These are phyloP conservation scores for Metschnikowia koreensis DNA, from an alignment of 805 yeast genomes.

Conservation along the genomic window DNA sequence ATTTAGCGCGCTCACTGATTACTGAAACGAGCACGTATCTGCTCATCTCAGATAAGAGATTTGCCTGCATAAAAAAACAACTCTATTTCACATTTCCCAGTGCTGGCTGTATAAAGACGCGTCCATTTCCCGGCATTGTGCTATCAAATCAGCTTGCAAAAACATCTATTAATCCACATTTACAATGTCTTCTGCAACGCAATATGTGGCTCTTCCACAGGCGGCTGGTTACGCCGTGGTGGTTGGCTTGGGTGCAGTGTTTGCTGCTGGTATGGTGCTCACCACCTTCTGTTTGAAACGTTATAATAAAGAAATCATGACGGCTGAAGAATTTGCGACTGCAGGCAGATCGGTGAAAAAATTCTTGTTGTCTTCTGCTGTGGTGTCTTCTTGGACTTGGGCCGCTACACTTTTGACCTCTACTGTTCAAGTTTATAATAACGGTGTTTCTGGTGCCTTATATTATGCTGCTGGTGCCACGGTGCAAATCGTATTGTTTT, in stretches of 20 bases:
- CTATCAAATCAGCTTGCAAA: background rate
- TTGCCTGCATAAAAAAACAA: conserved; percentile 1
- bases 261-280: conserved; percentile 74
- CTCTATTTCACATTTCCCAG: background rate
- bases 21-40: background rate
- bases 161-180: background rate
- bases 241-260: conserved; percentile 81
- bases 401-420: conserved; percentile 61
- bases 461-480: conserved; percentile 92
- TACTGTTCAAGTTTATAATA: conserved; percentile 71
- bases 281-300: conserved; percentile 70
- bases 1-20: background rate
- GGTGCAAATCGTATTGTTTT: conserved; percentile 82
- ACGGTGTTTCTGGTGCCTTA: conserved; percentile 77
- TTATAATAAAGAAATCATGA: conserved; percentile 81
- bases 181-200: conserved; percentile 19
- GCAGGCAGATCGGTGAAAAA: conserved; percentile 89
- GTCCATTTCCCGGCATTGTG: background rate
- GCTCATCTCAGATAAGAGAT: conserved; percentile 8
- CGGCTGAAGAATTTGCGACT: conserved; percentile 91
- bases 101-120: background rate
- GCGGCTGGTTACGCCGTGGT: conserved; percentile 88
- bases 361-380: conserved; percentile 84
- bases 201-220: conserved; percentile 50
- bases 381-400: conserved; percentile 89